Conservation (phyloP, 2,329 filamentous ascomycete genomes). For the Phyllosticta citribraziliensis region DNA sequence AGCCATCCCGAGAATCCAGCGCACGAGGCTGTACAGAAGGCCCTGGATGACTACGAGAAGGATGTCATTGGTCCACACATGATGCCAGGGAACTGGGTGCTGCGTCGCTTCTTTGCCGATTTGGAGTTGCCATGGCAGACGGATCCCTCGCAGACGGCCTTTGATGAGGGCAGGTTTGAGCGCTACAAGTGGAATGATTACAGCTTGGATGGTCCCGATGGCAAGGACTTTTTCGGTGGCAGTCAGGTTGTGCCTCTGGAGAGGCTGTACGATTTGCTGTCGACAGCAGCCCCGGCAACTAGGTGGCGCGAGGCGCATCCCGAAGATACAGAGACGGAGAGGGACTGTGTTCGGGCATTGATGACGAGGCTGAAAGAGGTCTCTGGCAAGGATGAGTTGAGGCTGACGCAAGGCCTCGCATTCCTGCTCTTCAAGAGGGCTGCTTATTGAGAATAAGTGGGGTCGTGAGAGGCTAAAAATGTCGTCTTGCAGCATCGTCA, state of each 20-base stretch:
- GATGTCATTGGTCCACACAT: conserved; percentile 30
- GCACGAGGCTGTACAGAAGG: conserved; percentile 31
- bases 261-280: conserved; percentile 27
- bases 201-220: conserved; percentile 13
- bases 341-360: conserved; percentile 28
- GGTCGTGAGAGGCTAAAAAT: neutral
- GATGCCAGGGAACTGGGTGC: conserved; percentile 35
- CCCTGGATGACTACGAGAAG: conserved; percentile 31
- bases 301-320: conserved; percentile 40
- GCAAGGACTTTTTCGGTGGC: conserved; percentile 20
- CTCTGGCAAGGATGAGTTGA: neutral
- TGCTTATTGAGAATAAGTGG: neutral
- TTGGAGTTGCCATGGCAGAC: conserved; percentile 43
- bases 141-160: conserved; percentile 21
- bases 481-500: no score
- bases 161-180: conserved; percentile 31
- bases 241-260: conserved; percentile 20
- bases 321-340: conserved; percentile 31
- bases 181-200: conserved; percentile 36
- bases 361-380: conserved; percentile 14
- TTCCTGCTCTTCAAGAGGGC: conserved; percentile 3
- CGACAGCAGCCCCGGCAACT: conserved; percentile 31
- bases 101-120: conserved; percentile 31
- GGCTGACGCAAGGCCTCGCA: neutral
- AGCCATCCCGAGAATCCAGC: conserved; percentile 27